phyloP scores from a whole-genome alignment of 163 green algal genomes.

The Prototheca cutis region DNA sequence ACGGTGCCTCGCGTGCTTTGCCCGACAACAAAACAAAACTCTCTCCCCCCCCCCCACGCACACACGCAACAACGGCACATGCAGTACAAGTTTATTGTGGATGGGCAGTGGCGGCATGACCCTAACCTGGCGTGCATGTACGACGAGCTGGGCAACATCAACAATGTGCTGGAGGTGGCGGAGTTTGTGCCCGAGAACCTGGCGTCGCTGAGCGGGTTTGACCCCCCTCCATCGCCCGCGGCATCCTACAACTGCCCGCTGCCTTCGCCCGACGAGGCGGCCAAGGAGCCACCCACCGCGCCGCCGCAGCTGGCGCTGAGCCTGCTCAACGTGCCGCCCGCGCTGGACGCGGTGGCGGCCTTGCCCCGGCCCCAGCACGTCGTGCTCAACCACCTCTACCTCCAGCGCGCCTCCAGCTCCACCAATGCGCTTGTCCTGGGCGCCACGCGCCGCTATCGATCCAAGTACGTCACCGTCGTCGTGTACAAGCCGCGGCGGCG shows the following conservation, averaged over 20 bases:
- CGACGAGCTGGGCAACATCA: conserved; percentile 92
- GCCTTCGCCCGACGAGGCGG: conserved; percentile 73
- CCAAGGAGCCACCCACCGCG: conserved; percentile 91
- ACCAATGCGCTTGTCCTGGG: conserved; percentile 69
- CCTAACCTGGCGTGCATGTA: conserved; percentile 92
- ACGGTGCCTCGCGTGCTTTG: no score
- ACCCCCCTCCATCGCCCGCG: conserved; percentile 75
- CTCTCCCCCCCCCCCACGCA: no score
- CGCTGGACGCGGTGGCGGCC: conserved; percentile 51
- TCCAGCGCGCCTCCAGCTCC: conserved; percentile 41
- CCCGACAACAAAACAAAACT: no score
- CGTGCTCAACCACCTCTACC: conserved; percentile 93
- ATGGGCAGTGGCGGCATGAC: conserved; percentile 97
- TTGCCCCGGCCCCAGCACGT: conserved; percentile 94
- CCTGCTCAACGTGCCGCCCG: conserved; percentile 87
- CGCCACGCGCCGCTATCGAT: conserved; percentile 70
- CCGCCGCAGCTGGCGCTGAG: conserved; percentile 92
- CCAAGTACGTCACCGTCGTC: conserved; percentile 79
- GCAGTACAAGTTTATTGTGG: conserved; percentile 91
- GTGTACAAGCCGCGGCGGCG: conserved; percentile 20
- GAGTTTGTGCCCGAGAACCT: conserved; percentile 93
- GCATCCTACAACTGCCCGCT: conserved; percentile 64
- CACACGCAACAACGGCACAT: no score
- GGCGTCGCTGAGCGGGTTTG: conserved; percentile 76
- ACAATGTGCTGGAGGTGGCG: conserved; percentile 86